phyloP scores from a whole-genome alignment of 2,329 filamentous ascomycete species.

The Trichoderma breve region DNA sequence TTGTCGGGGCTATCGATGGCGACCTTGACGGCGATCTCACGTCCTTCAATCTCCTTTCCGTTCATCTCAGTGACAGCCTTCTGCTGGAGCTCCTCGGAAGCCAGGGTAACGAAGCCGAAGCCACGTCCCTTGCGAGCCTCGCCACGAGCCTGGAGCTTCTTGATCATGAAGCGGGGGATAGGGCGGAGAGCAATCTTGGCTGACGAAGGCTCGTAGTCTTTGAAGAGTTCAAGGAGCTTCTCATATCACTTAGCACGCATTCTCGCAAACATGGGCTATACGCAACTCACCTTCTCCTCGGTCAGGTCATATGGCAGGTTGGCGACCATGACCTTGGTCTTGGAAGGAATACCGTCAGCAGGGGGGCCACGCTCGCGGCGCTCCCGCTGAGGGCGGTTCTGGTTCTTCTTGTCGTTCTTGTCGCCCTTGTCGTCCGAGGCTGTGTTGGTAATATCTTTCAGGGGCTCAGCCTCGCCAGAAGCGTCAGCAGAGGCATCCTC shows the following conservation, averaged over 20 bases:
- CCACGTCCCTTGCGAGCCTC: constrained; percentile 98
- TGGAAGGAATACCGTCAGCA: constrained; percentile 94
- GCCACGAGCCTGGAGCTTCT: constrained; percentile 97
- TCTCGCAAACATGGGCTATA: neutral
- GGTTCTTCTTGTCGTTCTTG: constrained; percentile 35
- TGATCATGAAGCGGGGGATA: constrained; percentile 99
- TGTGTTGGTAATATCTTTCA: constrained; percentile 62
- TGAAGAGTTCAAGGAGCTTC: constrained; percentile 96
- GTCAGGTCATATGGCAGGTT: constrained; percentile 98
- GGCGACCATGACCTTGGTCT: constrained; percentile 99
- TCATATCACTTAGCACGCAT: constrained; percentile 18
- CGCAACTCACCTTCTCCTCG: constrained; percentile 78
- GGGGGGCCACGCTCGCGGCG: constrained; percentile 86
- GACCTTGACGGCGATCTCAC: constrained; percentile 99
- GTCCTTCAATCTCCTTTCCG: constrained; percentile 97
- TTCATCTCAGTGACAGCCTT: constrained; percentile 99
- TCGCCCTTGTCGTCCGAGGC: constrained; percentile 49
- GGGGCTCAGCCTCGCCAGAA: constrained; percentile 52
- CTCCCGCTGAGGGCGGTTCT: constrained; percentile 57
- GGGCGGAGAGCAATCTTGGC: constrained; percentile 98
- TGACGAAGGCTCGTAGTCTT: constrained; percentile 84
- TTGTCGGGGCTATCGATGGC: constrained; percentile 99
- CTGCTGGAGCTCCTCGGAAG: constrained; percentile 92
- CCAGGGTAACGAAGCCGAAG: constrained; percentile 96
- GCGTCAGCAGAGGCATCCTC: constrained; percentile 39